Evolutionary conservation across 805 yeast genomes (phyloP).

Genomic region (Candida pini): DNA sequence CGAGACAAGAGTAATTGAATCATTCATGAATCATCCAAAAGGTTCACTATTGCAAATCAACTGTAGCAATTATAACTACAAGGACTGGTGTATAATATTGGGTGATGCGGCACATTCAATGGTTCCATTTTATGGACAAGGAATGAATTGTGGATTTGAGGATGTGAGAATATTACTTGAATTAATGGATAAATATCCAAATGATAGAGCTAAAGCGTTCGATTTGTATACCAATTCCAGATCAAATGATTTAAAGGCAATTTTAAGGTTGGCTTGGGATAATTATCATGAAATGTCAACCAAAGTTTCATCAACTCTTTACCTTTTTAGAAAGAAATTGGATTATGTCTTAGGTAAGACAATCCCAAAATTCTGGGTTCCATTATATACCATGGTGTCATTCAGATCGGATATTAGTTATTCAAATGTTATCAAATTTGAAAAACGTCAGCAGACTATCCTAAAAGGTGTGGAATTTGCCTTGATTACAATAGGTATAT

Average conservation of each 20-base stretch:
- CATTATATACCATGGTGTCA: conserved; percentile 88
- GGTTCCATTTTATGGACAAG: conserved; percentile 99
- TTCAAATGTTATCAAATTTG: conserved; percentile 54
- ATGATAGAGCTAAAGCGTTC: conserved; percentile 45
- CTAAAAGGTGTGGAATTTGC: conserved; percentile 29
- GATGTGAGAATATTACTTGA: conserved; percentile 69
- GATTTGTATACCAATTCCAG: conserved; percentile 48
- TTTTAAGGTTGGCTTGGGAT: conserved; percentile 69
- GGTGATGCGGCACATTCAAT: conserved; percentile 96
- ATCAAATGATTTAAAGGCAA: conserved; percentile 65
- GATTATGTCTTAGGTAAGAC: conserved; percentile 60
- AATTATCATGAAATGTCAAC: conserved; percentile 87
- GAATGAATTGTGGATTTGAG: conserved; percentile 94
- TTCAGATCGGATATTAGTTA: conserved; percentile 81
- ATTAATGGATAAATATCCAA: conserved; percentile 33
- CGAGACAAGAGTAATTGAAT: conserved; percentile 35
- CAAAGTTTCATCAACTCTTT: conserved; percentile 58
- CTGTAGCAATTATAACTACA: conserved; percentile 62
- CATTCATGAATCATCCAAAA: conserved; percentile 56
- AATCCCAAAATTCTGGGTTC: conserved; percentile 67
- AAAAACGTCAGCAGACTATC: conserved; percentile 49
- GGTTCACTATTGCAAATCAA: conserved; percentile 74
- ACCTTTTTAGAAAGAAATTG: conserved; percentile 57
- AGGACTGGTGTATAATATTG: conserved; percentile 58
- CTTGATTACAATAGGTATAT: conserved; percentile 11